Evolutionary conservation across 371 early-diverging fungal species (phyloP), one percentile per base, ranked within the genome.

Genomic region (Choanephora cucurbitarum): DNA sequence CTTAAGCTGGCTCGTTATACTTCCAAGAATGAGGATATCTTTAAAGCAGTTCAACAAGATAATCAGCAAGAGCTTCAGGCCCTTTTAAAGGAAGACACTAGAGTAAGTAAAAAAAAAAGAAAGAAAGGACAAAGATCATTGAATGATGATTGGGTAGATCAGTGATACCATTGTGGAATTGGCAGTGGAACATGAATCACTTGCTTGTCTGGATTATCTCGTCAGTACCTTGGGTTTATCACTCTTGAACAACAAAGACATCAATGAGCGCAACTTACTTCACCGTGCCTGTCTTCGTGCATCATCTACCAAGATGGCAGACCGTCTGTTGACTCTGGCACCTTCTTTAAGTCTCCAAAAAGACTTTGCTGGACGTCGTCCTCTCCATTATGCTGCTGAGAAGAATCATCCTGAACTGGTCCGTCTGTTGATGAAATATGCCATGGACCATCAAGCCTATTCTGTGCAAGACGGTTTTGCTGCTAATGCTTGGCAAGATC

Each of bases 301-400:
- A 11, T 21, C 52, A 5, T 47, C 66, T 4, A 42, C 61, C 7
- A 47, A 46, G 0, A 47, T 68, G 9, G 31, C 67, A 10, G 18
- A 50, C 33, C 44, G 58, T 14, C 37, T 75, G 0, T 41, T 73
- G 1, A 40, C 56, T 0, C 22, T 68, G 13, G 67, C 55, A 17
- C 66, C 73, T 11, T 55, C 43, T 1, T 18, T 71, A 15, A 43
- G 73, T 11, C 34, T 37, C 14, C 75, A 72, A 43, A 58, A 56
- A 5, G 91, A 90, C 58, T 83, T 83, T 54, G 70, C 79, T 51
- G 88, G 89, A 5, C 74, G 88, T 33, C 73, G 81, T 1, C 86
- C 91, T 0, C 58, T 89, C 37, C 91, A 91, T 49, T 89, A 89
- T 52, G 84, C 88, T 3, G 83, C 84, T 9, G 76, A 85, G 67